A percentile compares a stretch with the other conserved stretches of the same genome.
Evolutionary conservation across 2,329 filamentous ascomycete species (phyloP).

Genomic region (Sporothrix humicola): DNA sequence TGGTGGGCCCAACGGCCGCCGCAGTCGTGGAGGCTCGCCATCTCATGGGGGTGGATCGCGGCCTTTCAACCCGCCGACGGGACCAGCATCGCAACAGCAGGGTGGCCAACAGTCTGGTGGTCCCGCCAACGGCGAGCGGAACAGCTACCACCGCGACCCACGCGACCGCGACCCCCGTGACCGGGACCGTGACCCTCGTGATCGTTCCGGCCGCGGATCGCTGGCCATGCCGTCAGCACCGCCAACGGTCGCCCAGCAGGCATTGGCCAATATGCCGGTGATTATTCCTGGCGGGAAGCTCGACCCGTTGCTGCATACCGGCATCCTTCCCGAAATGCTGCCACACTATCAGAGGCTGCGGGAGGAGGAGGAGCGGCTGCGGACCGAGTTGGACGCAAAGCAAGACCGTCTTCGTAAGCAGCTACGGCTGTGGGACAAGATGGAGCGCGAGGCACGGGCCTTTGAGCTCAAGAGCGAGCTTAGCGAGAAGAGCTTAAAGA

Average conservation of each 20-base stretch:
- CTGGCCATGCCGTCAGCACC: constrained; percentile 10
- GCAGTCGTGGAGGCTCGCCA: constrained; percentile 31
- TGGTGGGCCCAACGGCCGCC: constrained; percentile 8
- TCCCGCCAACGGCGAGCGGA: constrained; percentile 19
- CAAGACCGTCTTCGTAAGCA: constrained; percentile 62
- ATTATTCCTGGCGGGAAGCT: constrained; percentile 60
- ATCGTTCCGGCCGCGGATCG: constrained; percentile 15
- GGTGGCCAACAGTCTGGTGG: constrained; percentile 12
- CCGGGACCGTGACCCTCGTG: constrained; percentile 25
- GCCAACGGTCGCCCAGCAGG: constrained; percentile 57
- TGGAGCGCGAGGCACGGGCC: constrained; percentile 59
- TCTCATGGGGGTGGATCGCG: constrained; percentile 43
- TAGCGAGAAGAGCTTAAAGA: constrained; percentile 62
- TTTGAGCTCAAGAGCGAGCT: constrained; percentile 63
- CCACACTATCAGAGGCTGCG: constrained; percentile 59
- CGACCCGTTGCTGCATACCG: constrained; percentile 54
- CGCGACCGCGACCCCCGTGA: constrained; percentile 29
- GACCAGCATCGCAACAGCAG: constrained; percentile 53
- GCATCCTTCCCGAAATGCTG: constrained; percentile 60
- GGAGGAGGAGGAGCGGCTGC: constrained; percentile 63
- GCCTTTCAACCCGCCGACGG: constrained; percentile 64
- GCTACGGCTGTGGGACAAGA: constrained; percentile 59
- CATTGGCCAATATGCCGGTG: constrained; percentile 58
- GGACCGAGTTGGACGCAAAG: constrained; percentile 58
- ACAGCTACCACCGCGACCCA: constrained; percentile 23